Conservation (phyloP, 2,329 filamentous ascomycete species). For the Diplodia scrobiculata region DNA sequence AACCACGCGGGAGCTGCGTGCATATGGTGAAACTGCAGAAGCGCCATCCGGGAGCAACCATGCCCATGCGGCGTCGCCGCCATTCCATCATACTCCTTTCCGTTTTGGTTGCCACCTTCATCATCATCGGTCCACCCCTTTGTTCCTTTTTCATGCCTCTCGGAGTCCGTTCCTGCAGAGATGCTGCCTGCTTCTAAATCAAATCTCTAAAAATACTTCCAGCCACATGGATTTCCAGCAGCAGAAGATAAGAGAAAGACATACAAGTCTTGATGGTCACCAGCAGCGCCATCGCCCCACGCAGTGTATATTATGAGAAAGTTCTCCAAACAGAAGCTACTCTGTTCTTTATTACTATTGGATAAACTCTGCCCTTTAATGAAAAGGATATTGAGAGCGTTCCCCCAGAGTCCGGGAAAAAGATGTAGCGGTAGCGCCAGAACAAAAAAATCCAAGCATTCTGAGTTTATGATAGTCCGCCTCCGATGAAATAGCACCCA, state of each 20-base stretch:
- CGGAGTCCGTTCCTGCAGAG: neutral
- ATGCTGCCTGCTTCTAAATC: neutral
- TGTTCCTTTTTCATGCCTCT: neutral
- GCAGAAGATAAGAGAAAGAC: neutral
- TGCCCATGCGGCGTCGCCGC: neutral
- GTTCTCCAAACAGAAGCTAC: neutral
- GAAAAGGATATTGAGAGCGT: neutral
- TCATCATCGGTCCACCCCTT: neutral
- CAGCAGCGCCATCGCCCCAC: neutral
- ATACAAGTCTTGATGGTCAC: too few relatives aligned
- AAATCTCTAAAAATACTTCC: neutral
- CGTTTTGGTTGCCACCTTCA: neutral
- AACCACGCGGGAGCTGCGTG: neutral
- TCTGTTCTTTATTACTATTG: neutral
- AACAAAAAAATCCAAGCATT: neutral
- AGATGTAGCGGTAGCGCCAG: neutral
- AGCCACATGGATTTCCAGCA: neutral
- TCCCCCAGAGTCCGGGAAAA: neutral
- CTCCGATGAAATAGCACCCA: neutral
- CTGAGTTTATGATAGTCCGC: neutral
- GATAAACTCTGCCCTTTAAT: neutral
- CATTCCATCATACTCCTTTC: neutral
- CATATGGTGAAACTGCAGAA: neutral
- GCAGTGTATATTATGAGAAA: too few relatives aligned
- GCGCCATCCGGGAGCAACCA: neutral